A percentile compares a stretch with the other conserved stretches of the same genome.
Conservation (phyloP, 768 basidiomycete species). For the Rhizopogon salebrosus region DNA sequence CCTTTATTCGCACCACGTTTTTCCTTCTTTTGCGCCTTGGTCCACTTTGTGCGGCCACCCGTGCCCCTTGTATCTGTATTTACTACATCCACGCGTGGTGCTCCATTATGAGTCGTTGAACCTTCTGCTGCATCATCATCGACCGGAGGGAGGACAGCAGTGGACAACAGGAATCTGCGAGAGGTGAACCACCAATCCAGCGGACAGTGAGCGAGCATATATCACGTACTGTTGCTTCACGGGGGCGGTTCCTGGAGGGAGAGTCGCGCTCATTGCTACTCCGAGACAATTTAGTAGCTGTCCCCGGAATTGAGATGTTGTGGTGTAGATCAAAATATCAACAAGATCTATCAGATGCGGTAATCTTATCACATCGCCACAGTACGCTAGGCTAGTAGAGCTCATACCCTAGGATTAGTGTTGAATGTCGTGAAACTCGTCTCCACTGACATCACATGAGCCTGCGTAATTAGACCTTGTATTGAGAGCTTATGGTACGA, state of each 20-base stretch:
- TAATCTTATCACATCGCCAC: no score
- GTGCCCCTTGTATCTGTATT: slow-evolving; percentile 29
- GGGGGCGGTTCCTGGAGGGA: slow-evolving; percentile 43
- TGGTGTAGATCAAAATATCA: no score
- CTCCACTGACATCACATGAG: no score
- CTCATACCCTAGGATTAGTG: no score
- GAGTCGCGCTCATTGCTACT: slow-evolving; percentile 6
- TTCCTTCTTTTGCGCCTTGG: slow-evolving; percentile 67
- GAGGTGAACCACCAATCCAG: not conserved
- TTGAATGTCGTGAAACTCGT: no score
- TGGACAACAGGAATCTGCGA: slow-evolving; percentile 37
- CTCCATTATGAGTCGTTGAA: slow-evolving; percentile 30
- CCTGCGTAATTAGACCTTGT: no score
- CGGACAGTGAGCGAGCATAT: not conserved
- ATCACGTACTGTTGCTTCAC: slow-evolving; percentile 46
- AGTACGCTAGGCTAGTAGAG: no score
- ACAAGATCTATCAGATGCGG: no score
- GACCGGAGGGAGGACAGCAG: slow-evolving; percentile 20
- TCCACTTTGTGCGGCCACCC: slow-evolving; percentile 35
- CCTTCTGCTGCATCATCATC: slow-evolving; percentile 69
- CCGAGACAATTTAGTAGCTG: no score
- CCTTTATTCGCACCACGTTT: slow-evolving; percentile 81
- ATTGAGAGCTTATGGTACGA: no score
- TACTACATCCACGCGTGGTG: slow-evolving; percentile 19
- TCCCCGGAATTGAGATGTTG: no score